Conservation (phyloP, 2,329 filamentous ascomycete genomes). For the Aspergillus melleus region DNA sequence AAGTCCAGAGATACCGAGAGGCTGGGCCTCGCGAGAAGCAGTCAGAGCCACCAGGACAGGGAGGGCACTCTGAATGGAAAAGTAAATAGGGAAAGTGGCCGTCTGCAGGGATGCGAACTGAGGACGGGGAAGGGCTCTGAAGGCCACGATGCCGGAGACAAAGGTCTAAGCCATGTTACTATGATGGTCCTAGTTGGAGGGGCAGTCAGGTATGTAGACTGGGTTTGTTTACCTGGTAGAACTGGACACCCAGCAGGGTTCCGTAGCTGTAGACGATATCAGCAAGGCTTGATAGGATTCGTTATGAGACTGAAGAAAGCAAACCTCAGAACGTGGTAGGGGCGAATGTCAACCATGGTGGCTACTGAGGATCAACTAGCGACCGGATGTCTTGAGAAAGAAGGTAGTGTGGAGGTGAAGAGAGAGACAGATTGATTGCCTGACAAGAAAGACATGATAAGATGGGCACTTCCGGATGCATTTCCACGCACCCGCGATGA, state of each 20-base stretch:
- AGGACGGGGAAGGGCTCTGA: constrained; percentile 71
- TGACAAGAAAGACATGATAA: background rate
- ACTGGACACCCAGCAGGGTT: constrained; percentile 78
- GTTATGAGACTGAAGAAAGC: background rate
- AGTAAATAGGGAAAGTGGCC: constrained; percentile 79
- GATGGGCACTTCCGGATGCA: background rate
- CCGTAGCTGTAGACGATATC: constrained; percentile 64
- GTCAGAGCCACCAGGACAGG: constrained; percentile 75
- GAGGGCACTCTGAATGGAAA: constrained; percentile 74
- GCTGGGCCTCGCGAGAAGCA: constrained; percentile 62
- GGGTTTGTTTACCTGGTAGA: constrained; percentile 69
- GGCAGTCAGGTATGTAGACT: background rate
- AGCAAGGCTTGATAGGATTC: background rate
- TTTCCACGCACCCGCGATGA: background rate
- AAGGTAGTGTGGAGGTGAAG: background rate
- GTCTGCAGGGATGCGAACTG: constrained; percentile 81
- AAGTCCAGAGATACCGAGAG: constrained; percentile 34
- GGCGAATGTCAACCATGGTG: constrained; percentile 34
- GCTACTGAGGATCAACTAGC: background rate
- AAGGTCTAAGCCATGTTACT: constrained; percentile 62
- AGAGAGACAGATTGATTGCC: background rate
- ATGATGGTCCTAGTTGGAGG: background rate
- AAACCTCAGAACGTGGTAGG: constrained; percentile 36
- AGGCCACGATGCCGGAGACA: constrained; percentile 70
- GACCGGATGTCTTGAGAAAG: background rate